Base-by-base conservation (phyloP, 1,284 basidiomycete species). In the Moniliophthora roreri region DNA sequence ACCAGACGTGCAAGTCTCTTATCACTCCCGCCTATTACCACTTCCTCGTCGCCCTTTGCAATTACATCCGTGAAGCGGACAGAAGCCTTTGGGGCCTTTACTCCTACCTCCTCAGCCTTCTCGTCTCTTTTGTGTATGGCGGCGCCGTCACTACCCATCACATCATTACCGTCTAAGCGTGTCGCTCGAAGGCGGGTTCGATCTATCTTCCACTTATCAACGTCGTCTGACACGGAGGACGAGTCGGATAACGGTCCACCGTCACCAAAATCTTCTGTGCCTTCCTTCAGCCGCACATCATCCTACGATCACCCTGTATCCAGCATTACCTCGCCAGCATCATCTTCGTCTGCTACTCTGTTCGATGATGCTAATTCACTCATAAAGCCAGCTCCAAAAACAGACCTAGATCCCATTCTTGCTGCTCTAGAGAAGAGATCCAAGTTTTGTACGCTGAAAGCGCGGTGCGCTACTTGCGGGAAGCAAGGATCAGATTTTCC, bases 401-500 rank as follows among this genome's bases (percentile, higher is more conserved):
- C 58, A 51, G 67, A 71, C 40, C 67, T 80, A 34, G 70, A 80
- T 58, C 77, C 82, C 9, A 70, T 79, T 21, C 72, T 87, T 9
- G 77, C 76, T 20, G 72, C 72, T 11, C 65, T 86, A 10, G 85
- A 88, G 68, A 69, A 69, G 46, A 68, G 71, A 32, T 87, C 85
- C 7, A 81, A 71, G 58, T 67, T 87, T 48, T 78, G 81, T 51
- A 65, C 64, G 23, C 67, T 62, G 28, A 62, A 67, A 10, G 60
- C 67, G 18, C 56, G 59, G 24, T 89, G 87, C 59, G 74, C 79
- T 7, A 77, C 82, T 2, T 89, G 87, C 63, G 71, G 69, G 39
- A 81, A 77, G 59, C 55, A 63, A 2, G 87, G 87, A 0, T 67
- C 71, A 26, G 84, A 87, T 61, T 89, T 79, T 64, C 86, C 87